Conservation (phyloP, 1,284 basidiomycete genomes). For the Puccinia brachypodii region DNA sequence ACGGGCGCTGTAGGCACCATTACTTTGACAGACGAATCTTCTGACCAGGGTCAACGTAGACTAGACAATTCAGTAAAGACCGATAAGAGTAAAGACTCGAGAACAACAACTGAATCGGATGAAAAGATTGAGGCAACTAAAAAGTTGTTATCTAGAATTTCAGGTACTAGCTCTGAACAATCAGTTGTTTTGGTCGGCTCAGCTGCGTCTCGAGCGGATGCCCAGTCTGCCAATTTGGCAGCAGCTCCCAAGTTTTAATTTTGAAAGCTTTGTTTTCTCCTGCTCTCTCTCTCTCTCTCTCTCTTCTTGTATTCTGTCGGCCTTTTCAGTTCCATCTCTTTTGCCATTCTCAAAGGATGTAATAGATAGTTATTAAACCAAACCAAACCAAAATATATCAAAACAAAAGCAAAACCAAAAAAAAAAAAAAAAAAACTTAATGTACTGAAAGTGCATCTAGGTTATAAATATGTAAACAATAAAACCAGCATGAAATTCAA, state of each 20-base stretch:
- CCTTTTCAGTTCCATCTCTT: not conserved
- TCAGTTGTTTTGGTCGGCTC: not conserved
- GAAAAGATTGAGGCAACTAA: not conserved
- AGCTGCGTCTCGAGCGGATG: not conserved
- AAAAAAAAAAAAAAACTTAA: not conserved
- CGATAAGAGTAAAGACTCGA: not conserved
- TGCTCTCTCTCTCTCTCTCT: not conserved
- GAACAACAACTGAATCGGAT: not conserved
- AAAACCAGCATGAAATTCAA: too few species aligned
- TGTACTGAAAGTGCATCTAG: not conserved
- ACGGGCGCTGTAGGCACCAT: too few species aligned
- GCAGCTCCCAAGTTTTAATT: not conserved
- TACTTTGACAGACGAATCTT: not conserved
- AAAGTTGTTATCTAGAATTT: not conserved
- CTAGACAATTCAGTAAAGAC: not conserved
- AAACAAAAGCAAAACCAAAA: not conserved
- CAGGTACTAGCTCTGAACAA: not conserved
- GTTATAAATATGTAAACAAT: not conserved
- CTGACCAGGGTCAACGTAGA: not conserved
- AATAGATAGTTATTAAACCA: too few species aligned
- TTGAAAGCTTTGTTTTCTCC: not conserved
- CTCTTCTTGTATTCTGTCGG: not conserved
- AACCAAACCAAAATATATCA: too few species aligned
- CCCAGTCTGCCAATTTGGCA: not conserved
- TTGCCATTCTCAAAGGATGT: too few species aligned